Evolutionary conservation across 1,284 basidiomycete genomes (phyloP).

Genomic region (Melanopsichium pennsylvanicum): DNA sequence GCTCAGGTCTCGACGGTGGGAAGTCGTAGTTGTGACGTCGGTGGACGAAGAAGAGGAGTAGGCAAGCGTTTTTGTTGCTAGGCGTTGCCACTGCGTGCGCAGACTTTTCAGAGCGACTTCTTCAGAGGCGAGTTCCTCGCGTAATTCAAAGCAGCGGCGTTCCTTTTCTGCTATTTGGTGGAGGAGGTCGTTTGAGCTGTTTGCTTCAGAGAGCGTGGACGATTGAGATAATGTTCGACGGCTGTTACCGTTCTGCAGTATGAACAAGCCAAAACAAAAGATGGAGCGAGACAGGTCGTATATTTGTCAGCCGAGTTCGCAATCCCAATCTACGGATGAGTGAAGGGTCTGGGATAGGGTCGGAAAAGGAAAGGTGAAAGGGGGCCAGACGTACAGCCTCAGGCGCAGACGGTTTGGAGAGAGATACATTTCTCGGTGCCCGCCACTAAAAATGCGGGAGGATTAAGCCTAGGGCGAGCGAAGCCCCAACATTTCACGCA

Average conservation of each 20-base stretch:
- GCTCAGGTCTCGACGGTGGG: conserved; percentile 11
- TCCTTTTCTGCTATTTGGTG: conserved; percentile 65
- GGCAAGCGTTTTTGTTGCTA: conserved; percentile 17
- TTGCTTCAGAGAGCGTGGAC: not conserved
- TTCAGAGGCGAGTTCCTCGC: conserved; percentile 49
- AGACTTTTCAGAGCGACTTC: conserved; percentile 21
- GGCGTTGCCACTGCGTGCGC: conserved; percentile 23
- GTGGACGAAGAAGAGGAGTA: conserved; percentile 5
- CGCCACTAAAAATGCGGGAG: too few species aligned
- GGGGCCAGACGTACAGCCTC: conserved; percentile 5
- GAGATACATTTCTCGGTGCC: too few species aligned
- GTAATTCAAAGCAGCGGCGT: conserved; percentile 63
- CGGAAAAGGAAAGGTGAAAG: not conserved
- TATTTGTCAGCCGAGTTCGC: too few species aligned
- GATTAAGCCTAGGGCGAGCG: too few species aligned
- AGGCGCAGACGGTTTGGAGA: too few species aligned
- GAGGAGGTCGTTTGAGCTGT: conserved; percentile 45
- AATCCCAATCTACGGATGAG: too few species aligned
- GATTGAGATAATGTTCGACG: not conserved
- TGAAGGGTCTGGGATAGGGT: too few species aligned
- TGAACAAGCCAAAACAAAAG: not conserved
- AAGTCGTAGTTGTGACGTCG: too few species aligned
- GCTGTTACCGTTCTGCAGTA: not conserved
- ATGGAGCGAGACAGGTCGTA: too few species aligned
- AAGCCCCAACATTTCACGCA: conserved; percentile 12